Percentiles rank a stretch among this genome's conserved stretches.
phyloP scores from a whole-genome alignment of 2,329 filamentous ascomycete species.

The Diaporthe vexans region DNA sequence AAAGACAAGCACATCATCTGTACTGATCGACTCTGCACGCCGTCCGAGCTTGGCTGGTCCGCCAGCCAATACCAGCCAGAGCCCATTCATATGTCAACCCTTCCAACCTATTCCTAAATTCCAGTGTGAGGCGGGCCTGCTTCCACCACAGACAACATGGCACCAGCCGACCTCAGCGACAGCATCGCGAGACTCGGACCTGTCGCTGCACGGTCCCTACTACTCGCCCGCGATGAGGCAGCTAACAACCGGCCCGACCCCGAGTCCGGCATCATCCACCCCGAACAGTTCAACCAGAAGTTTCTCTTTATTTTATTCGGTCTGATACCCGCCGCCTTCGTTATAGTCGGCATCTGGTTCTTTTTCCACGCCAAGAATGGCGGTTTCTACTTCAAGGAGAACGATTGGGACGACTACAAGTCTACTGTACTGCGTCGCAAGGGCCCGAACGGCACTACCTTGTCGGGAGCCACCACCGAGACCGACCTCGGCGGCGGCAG shows the following conservation, averaged over 20 bases:
- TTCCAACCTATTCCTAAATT: constrained; percentile 29
- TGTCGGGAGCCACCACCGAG: constrained; percentile 84
- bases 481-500: constrained; percentile 91
- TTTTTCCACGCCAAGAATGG: constrained; percentile 99
- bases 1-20: neutral
- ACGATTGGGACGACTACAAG: constrained; percentile 99
- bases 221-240: constrained; percentile 57
- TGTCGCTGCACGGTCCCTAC: constrained; percentile 58
- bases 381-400: constrained; percentile 86
- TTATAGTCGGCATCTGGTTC: constrained; percentile 89
- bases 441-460: constrained; percentile 88
- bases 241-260: constrained; percentile 54
- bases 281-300: constrained; percentile 72
- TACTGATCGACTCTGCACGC: constrained; percentile 29
- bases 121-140: constrained; percentile 33
- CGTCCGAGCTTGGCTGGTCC: constrained; percentile 47
- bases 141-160: constrained; percentile 49
- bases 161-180: constrained; percentile 51
- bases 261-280: constrained; percentile 63
- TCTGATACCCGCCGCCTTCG: constrained; percentile 82
- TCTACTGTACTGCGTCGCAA: constrained; percentile 90
- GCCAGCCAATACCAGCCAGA: constrained; percentile 45
- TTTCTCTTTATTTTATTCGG: constrained; percentile 90
- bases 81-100: constrained; percentile 11
- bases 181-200: constrained; percentile 54